phyloP scores from a whole-genome alignment of 805 yeast species.

The Monosporozyma servazzii region DNA sequence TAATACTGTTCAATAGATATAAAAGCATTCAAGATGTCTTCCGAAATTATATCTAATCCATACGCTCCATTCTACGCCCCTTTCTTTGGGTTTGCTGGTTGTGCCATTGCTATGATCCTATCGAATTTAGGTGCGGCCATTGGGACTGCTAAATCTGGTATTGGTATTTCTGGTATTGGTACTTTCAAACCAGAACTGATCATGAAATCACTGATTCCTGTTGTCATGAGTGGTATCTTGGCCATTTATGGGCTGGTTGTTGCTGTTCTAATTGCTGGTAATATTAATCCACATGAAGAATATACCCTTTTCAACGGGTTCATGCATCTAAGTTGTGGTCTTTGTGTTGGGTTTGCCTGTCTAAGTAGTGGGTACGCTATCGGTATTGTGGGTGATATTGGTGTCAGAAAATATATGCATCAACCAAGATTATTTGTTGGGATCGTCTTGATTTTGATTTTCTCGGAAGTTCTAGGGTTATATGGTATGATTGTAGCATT shows the following conservation, averaged over 20 bases:
- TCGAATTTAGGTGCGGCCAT: conserved; percentile 97
- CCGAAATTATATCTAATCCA: conserved; percentile 34
- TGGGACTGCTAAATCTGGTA: conserved; percentile 97
- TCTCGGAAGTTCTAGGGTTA: conserved; percentile 82
- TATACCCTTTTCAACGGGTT: conserved; percentile 93
- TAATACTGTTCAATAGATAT: neutral
- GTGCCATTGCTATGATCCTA: conserved; percentile 84
- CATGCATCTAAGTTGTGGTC: conserved; percentile 94
- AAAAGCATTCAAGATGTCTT: conserved; percentile 3
- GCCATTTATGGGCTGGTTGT: conserved; percentile 97
- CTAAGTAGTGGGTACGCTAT: conserved; percentile 94
- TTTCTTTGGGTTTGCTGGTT: conserved; percentile 95
- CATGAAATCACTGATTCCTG: conserved; percentile 93
- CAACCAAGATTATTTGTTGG: conserved; percentile 87
- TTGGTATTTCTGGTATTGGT: conserved; percentile 97
- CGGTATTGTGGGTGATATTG: conserved; percentile 90
- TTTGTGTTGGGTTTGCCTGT: conserved; percentile 93
- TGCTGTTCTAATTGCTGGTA: conserved; percentile 89
- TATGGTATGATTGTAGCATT: conserved; percentile 94
- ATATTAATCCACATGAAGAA: conserved; percentile 63
- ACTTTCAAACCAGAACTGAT: conserved; percentile 94
- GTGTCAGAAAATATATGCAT: conserved; percentile 80
- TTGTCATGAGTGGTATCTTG: conserved; percentile 94
- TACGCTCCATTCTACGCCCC: conserved; percentile 91
- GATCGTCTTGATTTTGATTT: conserved; percentile 78